Evolutionary conservation across 352 stramenopile genomes (phyloP).

Genomic region (Phytophthora meadii): DNA sequence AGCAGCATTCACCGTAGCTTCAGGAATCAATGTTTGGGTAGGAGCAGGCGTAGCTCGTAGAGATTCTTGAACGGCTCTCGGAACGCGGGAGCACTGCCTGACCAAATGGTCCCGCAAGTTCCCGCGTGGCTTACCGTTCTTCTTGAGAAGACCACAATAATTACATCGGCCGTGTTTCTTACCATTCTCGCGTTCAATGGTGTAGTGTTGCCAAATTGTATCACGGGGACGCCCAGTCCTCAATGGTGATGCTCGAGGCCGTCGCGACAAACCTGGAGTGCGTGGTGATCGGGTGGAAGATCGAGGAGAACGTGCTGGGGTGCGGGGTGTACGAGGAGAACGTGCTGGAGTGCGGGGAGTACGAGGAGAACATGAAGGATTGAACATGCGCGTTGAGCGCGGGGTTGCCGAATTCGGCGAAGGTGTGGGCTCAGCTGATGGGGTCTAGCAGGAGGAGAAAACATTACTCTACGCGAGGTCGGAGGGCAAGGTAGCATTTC

Average conservation of each 20-base stretch:
- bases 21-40: background rate
- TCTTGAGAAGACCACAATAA: conserved; percentile 3
- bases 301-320: no score
- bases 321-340: no score
- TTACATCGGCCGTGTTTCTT: conserved; percentile 16
- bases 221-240: background rate
- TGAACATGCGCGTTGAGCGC: no score
- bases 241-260: background rate
- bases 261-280: background rate
- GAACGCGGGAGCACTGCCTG: conserved; percentile 6
- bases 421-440: no score
- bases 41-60: background rate
- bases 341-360: background rate
- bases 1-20: background rate
- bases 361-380: background rate
- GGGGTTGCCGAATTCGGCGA: background rate
- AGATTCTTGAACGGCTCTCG: conserved; percentile 4
- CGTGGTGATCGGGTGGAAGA: background rate
- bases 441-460: background rate
- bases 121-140: conserved; percentile 13
- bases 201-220: background rate
- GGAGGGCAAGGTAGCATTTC: background rate
- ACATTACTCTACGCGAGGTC: background rate
- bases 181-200: conserved; percentile 12
- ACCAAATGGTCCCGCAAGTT: conserved; percentile 13